Evolutionary conservation across 2,329 filamentous ascomycete genomes (phyloP).

Genomic region (Ilyonectria sp.): DNA sequence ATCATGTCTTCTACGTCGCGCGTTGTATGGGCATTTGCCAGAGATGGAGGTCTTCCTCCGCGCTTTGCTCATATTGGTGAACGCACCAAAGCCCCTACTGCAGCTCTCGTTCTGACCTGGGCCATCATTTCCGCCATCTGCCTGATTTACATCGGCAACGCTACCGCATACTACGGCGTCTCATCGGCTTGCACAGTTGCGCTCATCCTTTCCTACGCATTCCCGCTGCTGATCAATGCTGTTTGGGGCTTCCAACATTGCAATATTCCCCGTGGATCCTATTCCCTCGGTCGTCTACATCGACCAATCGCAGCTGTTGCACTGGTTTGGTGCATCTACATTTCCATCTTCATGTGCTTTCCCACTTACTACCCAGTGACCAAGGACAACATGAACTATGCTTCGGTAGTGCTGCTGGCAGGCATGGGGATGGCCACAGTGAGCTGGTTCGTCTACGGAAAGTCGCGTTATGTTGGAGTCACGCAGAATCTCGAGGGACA

Average conservation of each 20-base stretch:
- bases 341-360: conserved; percentile 19
- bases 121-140: conserved; percentile 17
- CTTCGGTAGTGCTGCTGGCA: conserved; percentile 16
- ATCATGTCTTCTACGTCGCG: conserved; percentile 23
- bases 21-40: conserved; percentile 21
- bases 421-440: conserved; percentile 7
- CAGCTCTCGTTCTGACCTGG: conserved; percentile 11
- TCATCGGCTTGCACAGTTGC: conserved; percentile 26
- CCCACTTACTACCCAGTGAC: conserved; percentile 25
- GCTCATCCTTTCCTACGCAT: conserved; percentile 16
- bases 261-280: conserved; percentile 3
- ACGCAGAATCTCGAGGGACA: conserved; percentile 10
- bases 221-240: conserved; percentile 20
- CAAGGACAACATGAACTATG: conserved; percentile 27
- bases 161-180: conserved; percentile 21
- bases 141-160: conserved; percentile 24
- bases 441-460: conserved; percentile 20
- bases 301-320: conserved; percentile 13
- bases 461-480: conserved; percentile 12
- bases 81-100: conserved; percentile 6
- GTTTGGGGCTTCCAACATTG: conserved; percentile 23
- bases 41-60: conserved; percentile 18
- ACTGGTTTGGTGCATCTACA: conserved; percentile 17
- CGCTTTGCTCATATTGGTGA: conserved; percentile 15
- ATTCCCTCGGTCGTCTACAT: conserved; percentile 11